Percentiles rank a stretch among this genome's conserved stretches.
Conservation (phyloP, 2,329 filamentous ascomycete genomes). For the Stachybotrys echinatus region DNA sequence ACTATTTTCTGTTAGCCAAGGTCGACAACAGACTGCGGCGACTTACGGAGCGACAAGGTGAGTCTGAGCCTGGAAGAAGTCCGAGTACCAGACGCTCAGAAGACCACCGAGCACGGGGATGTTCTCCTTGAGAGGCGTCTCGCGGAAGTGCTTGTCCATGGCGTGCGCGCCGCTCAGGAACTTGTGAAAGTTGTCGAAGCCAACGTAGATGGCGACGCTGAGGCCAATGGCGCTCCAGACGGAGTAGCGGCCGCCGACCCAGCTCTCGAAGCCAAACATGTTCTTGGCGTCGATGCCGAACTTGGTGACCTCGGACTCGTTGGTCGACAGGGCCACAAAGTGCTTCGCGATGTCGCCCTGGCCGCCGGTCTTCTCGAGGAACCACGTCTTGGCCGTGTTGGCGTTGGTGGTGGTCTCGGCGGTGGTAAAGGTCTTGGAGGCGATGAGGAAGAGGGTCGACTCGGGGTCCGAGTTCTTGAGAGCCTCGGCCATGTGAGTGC, state of each 20-base stretch:
- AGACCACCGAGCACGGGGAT: slow-evolving; percentile 90
- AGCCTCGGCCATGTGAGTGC: slow-evolving; percentile 94
- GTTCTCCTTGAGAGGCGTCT: slow-evolving; percentile 87
- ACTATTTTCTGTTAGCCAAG: slow-evolving; percentile 31
- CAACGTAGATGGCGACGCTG: slow-evolving; percentile 90
- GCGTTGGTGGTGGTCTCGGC: slow-evolving; percentile 97
- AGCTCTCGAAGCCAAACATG: slow-evolving; percentile 99
- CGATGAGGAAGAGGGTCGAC: slow-evolving; percentile 97
- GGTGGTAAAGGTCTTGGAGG: slow-evolving; percentile 99
- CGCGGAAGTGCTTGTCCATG: slow-evolving; percentile 98
- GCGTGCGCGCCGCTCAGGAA: slow-evolving; percentile 92
- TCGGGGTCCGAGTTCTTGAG: slow-evolving; percentile 85
- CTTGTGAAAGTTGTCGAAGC: slow-evolving; percentile 95
- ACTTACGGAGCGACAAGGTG: slow-evolving; percentile 91
- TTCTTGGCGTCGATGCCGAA: slow-evolving; percentile 98
- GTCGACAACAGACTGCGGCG: too few relatives aligned
- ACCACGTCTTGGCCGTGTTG: slow-evolving; percentile 96
- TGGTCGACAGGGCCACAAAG: slow-evolving; percentile 97
- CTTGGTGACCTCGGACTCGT: slow-evolving; percentile 91
- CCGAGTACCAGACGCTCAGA: slow-evolving; percentile 95
- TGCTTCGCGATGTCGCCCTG: slow-evolving; percentile 93
- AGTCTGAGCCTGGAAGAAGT: slow-evolving; percentile 98
- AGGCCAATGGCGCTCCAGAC: slow-evolving; percentile 98
- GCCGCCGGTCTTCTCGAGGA: slow-evolving; percentile 73
- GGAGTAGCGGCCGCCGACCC: slow-evolving; percentile 97